These are phyloP conservation scores for Jamesozyma jinghongensis DNA, from an alignment of 805 yeast species.

Conservation along the genomic window DNA sequence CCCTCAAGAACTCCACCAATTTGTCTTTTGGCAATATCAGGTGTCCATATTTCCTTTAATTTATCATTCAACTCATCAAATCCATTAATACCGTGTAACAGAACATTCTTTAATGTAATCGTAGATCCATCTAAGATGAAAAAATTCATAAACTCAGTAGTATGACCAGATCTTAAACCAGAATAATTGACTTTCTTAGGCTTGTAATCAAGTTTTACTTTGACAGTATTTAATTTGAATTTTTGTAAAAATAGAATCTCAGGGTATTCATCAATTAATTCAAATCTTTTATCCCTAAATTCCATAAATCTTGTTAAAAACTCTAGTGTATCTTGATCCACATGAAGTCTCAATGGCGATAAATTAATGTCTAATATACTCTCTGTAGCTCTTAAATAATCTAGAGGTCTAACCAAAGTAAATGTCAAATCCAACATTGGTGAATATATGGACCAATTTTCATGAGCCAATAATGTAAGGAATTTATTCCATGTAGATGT, in stretches of 20 bases:
- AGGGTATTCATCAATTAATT: slow-evolving; percentile 47
- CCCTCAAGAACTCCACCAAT: slow-evolving; percentile 76
- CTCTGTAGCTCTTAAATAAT: slow-evolving; percentile 60
- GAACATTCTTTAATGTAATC: slow-evolving; percentile 51
- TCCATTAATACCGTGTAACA: slow-evolving; percentile 71
- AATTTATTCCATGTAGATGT: slow-evolving; percentile 89
- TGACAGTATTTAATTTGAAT: slow-evolving; percentile 50
- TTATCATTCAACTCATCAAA: slow-evolving; percentile 47
- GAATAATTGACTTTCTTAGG: slow-evolving; percentile 83
- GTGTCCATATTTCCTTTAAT: slow-evolving; percentile 72
- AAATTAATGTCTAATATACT: slow-evolving; percentile 42
- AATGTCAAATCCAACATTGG: slow-evolving; percentile 50
- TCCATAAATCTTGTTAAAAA: slow-evolving; percentile 72
- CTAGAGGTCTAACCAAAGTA: slow-evolving; percentile 55
- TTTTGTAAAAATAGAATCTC: slow-evolving; percentile 63
- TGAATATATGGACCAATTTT: slow-evolving; percentile 52
- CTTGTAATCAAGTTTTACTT: slow-evolving; percentile 73
- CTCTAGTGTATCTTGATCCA: slow-evolving; percentile 91
- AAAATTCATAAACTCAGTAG: slow-evolving; percentile 75
- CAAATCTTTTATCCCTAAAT: slow-evolving; percentile 65
- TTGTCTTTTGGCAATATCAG: slow-evolving; percentile 78
- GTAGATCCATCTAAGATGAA: slow-evolving; percentile 83
- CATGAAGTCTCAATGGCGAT: slow-evolving; percentile 70
- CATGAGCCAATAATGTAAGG: slow-evolving; percentile 55
- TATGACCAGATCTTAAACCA: slow-evolving; percentile 78